Evolutionary conservation across 768 basidiomycete genomes (phyloP).

Genomic region (Rhizopogon salebrosus): DNA sequence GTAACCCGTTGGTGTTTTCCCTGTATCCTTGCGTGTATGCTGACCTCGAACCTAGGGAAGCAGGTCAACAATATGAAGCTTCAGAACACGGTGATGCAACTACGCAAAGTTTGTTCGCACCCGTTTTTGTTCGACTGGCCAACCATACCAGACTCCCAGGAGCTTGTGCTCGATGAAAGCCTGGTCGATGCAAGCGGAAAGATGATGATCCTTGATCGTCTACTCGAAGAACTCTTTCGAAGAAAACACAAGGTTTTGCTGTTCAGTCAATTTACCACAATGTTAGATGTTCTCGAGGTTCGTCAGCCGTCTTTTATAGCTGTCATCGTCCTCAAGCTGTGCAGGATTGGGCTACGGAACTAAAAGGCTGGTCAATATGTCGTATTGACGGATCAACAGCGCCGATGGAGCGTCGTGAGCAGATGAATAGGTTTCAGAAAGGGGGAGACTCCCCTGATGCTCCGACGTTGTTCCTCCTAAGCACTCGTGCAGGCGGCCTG

Average conservation of each 20-base stretch:
- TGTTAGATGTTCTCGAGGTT: constrained; percentile 94
- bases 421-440: constrained; percentile 83
- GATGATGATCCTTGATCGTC: constrained; percentile 92
- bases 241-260: constrained; percentile 80
- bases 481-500: constrained; percentile 92
- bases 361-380: constrained; percentile 79
- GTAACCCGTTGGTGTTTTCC: constrained; percentile 47
- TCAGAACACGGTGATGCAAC: constrained; percentile 95
- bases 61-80: constrained; percentile 89
- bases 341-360: constrained; percentile 83
- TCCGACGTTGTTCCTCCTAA: constrained; percentile 78
- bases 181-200: constrained; percentile 88
- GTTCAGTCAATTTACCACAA: constrained; percentile 92
- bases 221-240: constrained; percentile 77
- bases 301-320: constrained; percentile 4
- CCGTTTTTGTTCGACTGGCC: constrained; percentile 91
- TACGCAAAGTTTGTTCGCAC: constrained; percentile 94
- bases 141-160: constrained; percentile 51
- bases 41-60: constrained; percentile 44
- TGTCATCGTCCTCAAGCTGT: constrained; percentile 2
- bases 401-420: constrained; percentile 74
- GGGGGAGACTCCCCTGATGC: constrained; percentile 57
- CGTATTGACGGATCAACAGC: constrained; percentile 88
- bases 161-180: constrained; percentile 44
- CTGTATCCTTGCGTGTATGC: constrained; percentile 5